These are phyloP conservation scores for Podospora pseudopauciseta DNA, from an alignment of 495 filamentous ascomycete genomes.

Conservation along the genomic window DNA sequence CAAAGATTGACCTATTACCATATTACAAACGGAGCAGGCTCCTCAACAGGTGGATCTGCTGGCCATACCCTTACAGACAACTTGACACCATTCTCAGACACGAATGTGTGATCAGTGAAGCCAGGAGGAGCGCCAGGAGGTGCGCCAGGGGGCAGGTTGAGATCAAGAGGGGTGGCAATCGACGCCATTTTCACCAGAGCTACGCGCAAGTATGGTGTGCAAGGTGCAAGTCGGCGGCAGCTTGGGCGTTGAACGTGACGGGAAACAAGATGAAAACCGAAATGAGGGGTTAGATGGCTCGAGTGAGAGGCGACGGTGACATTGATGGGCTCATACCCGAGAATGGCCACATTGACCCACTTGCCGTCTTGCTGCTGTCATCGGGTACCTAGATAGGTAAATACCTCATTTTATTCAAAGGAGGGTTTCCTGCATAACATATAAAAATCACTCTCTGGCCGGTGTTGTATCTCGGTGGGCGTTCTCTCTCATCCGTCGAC, in stretches of 20 bases:
- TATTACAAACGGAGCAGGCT: conserved; percentile 24
- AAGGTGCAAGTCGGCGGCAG: not conserved
- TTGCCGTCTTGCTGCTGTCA: not conserved
- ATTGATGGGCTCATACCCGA: not conserved
- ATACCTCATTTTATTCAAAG: no score
- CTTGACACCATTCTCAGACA: conserved; percentile 13
- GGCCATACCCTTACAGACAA: conserved; percentile 27
- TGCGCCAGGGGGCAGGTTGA: conserved; percentile 4
- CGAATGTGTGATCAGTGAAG: conserved; percentile 29
- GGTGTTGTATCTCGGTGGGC: no score
- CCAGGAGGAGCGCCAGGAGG: conserved; percentile 8
- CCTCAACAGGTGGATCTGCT: conserved; percentile 15
- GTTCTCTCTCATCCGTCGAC: no score
- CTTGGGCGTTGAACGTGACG: not conserved
- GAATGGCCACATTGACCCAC: not conserved
- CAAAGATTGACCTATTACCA: conserved; percentile 9
- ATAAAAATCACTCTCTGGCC: no score
- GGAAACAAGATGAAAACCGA: not conserved
- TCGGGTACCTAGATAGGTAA: not conserved
- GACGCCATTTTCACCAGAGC: not conserved
- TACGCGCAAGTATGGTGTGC: not conserved
- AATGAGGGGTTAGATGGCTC: not conserved
- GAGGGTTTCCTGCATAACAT: no score
- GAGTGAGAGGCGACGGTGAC: not conserved
- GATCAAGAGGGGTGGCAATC: not conserved